Evolutionary conservation across 805 yeast species (phyloP), one percentile per base, ranked within the genome.

Genomic region (Wickerhamiella galacta): DNA sequence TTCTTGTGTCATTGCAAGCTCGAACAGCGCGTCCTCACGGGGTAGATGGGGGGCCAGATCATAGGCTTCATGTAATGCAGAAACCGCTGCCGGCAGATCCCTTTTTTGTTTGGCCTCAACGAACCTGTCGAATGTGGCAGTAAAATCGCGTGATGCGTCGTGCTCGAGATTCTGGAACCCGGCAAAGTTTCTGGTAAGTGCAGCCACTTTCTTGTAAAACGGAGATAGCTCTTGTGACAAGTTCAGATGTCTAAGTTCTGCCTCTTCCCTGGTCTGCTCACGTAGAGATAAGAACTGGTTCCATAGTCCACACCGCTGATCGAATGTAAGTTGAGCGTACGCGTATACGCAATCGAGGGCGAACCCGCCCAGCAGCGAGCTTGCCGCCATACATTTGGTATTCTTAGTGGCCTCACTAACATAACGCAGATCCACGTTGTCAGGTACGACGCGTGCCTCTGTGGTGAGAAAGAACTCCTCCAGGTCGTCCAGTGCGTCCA

Each of bases 1-100:
- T 16, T 75, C 73, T 42, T 80, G 82, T 25, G 79, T 54, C 0
- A 78, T 62, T 0, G 90, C 92, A 30, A 76, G 56, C 2, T 78
- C 72, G 14, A 80, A 60, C 20, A 81, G 57, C 1, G 92, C 85
- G 50, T 75, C 75, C 47, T 80, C 17, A 10, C 16, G 27, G 12
- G 21, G 11, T 6, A 7, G 10, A 6, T 11, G 19, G 6, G 19
- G 16, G 6, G 9, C 11, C 18, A 10, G 29, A 9, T n/a, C 10
- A 9, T 4, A 22, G 10, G 6, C 11, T n/a, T 10, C 21, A 16
- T 30, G 17, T 11, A 22, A 16, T 4, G 20, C 21, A 5, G n/a
- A 8, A 11, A 21, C 12, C 12, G 27, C 20, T 4, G 20, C 21
- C 10, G n/a, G 26, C 14, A 22, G 6, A n/a, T 30, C 32, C 8